A percentile compares a stretch with the other conserved stretches of the same genome.
These are phyloP conservation scores for Russula abietina DNA, from an alignment of 768 basidiomycete genomes.

Conservation along the genomic window DNA sequence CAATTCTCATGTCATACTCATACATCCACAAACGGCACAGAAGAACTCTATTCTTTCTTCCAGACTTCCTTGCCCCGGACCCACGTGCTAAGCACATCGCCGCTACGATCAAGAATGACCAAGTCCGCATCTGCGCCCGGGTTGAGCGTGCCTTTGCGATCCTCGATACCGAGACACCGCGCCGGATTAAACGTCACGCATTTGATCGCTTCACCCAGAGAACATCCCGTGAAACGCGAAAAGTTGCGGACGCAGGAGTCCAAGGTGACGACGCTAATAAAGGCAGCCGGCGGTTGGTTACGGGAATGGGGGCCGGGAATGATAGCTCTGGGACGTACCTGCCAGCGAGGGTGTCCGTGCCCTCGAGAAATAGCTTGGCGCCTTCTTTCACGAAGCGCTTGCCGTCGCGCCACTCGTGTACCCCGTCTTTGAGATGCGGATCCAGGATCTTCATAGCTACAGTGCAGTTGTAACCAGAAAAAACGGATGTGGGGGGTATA, in stretches of 20 bases:
- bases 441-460: slow-evolving; percentile 83
- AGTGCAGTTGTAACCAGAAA: not conserved
- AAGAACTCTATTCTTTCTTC: slow-evolving; percentile 32
- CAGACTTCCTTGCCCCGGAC: slow-evolving; percentile 71
- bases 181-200: slow-evolving; percentile 86
- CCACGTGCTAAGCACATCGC: slow-evolving; percentile 67
- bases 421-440: slow-evolving; percentile 74
- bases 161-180: slow-evolving; percentile 72
- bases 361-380: slow-evolving; percentile 72
- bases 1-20: not conserved
- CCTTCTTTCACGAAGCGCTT: slow-evolving; percentile 77
- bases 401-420: slow-evolving; percentile 85
- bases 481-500: not conserved
- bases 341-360: slow-evolving; percentile 83
- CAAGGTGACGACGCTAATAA: slow-evolving; percentile 74
- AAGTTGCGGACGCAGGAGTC: slow-evolving; percentile 86
- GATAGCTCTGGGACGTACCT: slow-evolving; percentile 46
- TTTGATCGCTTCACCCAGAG: slow-evolving; percentile 75
- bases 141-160: slow-evolving; percentile 73
- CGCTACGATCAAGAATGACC: slow-evolving; percentile 63
- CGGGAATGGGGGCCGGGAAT: not conserved
- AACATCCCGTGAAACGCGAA: slow-evolving; percentile 74
- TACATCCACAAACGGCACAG: no score
- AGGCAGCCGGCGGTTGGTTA: not conserved
- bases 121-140: slow-evolving; percentile 86